phyloP scores from a whole-genome alignment of 2,329 filamentous ascomycete species.

The Xylaria sp. region DNA sequence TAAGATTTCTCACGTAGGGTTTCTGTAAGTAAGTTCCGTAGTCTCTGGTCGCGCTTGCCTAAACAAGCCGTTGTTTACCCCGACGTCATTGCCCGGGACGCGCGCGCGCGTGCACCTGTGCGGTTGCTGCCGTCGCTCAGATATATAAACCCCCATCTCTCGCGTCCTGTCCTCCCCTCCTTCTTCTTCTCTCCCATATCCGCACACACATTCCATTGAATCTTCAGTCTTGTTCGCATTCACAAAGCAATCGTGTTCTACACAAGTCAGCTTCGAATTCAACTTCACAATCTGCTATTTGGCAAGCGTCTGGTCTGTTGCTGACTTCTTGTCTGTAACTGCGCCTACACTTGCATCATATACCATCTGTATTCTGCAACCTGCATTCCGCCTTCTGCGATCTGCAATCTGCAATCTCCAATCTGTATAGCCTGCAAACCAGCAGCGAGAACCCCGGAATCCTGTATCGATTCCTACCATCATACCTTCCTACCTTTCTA shows the following conservation, averaged over 20 bases:
- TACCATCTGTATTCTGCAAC: not conserved
- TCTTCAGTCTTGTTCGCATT: not conserved
- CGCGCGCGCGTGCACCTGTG: constrained; percentile 1
- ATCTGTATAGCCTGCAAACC: not conserved
- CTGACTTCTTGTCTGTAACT: not conserved
- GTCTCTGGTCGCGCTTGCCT: constrained; percentile 17
- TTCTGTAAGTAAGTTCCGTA: constrained; percentile 23
- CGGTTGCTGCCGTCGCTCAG: not conserved
- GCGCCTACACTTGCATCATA: constrained; percentile 9
- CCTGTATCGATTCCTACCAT: constrained; percentile 3
- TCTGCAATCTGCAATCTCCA: not conserved
- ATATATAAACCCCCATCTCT: constrained; percentile 1
- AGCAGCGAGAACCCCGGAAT: not conserved
- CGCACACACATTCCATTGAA: constrained; percentile 7
- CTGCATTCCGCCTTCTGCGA: not conserved
- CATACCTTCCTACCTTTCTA: not conserved
- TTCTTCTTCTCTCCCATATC: constrained; percentile 1
- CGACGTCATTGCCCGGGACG: not conserved
- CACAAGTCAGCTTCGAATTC: not conserved
- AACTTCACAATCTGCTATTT: not conserved
- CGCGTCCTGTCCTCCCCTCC: not conserved
- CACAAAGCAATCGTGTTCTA: constrained; percentile 19
- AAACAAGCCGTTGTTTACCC: constrained; percentile 2
- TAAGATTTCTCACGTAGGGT: not conserved
- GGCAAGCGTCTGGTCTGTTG: not conserved